Evolutionary conservation across 495 filamentous ascomycete genomes (phyloP).

Genomic region (Clavariopsis aquatica): DNA sequence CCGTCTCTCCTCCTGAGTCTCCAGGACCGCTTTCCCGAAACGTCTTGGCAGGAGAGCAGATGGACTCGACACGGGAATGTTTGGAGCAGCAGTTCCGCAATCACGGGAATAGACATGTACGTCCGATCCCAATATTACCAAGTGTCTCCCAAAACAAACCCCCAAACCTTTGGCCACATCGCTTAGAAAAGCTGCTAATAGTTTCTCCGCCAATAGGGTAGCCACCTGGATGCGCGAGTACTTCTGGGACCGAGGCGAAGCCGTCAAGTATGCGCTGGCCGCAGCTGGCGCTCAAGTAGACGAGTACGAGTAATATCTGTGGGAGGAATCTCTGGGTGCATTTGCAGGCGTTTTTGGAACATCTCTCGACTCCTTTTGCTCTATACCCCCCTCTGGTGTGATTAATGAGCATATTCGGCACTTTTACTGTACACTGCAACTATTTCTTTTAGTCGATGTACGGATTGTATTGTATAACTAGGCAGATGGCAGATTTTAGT

Average conservation of each 20-base stretch:
- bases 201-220: conserved; percentile 4
- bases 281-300: conserved; percentile 21
- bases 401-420: not conserved
- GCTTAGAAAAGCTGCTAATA: not conserved
- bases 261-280: conserved; percentile 21
- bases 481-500: not conserved
- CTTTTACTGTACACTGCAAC: conserved; percentile 6
- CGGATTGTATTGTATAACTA: not conserved
- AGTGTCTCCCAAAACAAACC: not conserved
- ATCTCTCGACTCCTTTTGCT: conserved; percentile 1
- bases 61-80: conserved; percentile 26
- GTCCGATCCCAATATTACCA: not conserved
- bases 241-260: conserved; percentile 32
- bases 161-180: not conserved
- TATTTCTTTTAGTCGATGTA: not conserved
- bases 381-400: conserved; percentile 3
- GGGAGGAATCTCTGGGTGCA: not conserved
- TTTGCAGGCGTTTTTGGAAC: not conserved
- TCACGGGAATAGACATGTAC: conserved; percentile 27
- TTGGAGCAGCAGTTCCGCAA: conserved; percentile 28
- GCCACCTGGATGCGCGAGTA: conserved; percentile 33
- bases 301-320: conserved; percentile 2
- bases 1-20: conserved; percentile 9
- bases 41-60: conserved; percentile 17
- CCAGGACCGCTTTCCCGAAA: conserved; percentile 20